Conservation (phyloP, 306 rosid species). For the Lablab purpureus region DNA sequence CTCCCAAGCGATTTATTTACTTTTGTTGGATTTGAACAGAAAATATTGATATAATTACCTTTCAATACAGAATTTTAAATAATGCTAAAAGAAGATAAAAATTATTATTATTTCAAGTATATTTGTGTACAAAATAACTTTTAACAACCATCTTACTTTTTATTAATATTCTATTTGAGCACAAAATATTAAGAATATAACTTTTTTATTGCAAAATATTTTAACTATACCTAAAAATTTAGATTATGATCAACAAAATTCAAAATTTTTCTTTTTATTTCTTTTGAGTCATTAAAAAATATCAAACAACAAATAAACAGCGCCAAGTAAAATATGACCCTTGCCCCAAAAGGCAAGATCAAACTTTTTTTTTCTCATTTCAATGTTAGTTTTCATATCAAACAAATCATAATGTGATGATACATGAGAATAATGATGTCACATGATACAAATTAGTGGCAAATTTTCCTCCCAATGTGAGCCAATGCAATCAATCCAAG, state of each 20-base stretch:
- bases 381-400: not conserved
- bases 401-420: slow-evolving; percentile 25
- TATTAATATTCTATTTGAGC: not conserved
- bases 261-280: not conserved
- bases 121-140: not conserved
- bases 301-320: not conserved
- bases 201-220: no score
- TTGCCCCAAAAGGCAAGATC: not conserved
- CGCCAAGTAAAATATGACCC: no score
- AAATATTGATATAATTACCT: not conserved
- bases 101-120: not conserved
- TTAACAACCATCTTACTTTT: not conserved
- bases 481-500: slow-evolving; percentile 38
- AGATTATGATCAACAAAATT: no score
- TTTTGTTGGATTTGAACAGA: not conserved
- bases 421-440: slow-evolving; percentile 17
- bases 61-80: not conserved
- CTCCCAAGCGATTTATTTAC: no score
- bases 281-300: not conserved
- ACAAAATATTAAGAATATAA: no score
- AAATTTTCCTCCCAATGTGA: slow-evolving; percentile 11
- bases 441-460: slow-evolving; percentile 27
- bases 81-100: not conserved
- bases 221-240: no score
- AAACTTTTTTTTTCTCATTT: not conserved